These are phyloP conservation scores for Cynara cardunculus DNA, from an alignment of 129 eudicot species.

Conservation along the genomic window DNA sequence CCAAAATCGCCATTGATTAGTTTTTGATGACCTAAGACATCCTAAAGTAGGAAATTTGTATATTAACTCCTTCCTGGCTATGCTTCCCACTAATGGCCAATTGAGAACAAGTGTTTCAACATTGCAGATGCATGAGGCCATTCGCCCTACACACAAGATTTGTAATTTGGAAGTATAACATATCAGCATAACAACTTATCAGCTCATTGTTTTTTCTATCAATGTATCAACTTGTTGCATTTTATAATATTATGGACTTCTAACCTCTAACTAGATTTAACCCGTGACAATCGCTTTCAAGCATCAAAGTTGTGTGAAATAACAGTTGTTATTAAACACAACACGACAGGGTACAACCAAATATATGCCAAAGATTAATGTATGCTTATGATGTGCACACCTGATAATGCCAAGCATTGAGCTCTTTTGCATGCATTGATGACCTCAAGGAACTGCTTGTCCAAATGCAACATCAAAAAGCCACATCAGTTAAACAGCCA, in stretches of 20 bases:
- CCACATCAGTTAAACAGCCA: constrained; percentile 45
- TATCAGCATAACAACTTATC: neutral
- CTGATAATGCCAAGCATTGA: constrained; percentile 19
- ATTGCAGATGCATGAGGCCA: neutral
- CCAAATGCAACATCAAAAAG: constrained; percentile 21
- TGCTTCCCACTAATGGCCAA: neutral
- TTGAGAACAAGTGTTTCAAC: neutral
- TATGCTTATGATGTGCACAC: constrained; percentile 5
- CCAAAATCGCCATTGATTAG: neutral
- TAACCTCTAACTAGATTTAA: neutral
- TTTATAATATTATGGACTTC: neutral
- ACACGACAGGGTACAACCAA: neutral
- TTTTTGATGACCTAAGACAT: neutral
- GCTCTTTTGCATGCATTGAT: neutral
- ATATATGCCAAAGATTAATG: neutral
- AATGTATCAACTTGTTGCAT: neutral
- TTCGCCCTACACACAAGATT: too few species aligned
- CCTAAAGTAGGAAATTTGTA: neutral
- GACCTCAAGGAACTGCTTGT: constrained; percentile 22
- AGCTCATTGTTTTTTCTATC: neutral
- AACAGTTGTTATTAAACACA: neutral
- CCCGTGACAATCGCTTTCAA: too few species aligned
- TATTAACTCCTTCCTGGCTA: neutral
- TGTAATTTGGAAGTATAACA: neutral
- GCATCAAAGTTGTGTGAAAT: neutral